phyloP scores from a whole-genome alignment of 106 monocot species.

The Allium cepa region DNA sequence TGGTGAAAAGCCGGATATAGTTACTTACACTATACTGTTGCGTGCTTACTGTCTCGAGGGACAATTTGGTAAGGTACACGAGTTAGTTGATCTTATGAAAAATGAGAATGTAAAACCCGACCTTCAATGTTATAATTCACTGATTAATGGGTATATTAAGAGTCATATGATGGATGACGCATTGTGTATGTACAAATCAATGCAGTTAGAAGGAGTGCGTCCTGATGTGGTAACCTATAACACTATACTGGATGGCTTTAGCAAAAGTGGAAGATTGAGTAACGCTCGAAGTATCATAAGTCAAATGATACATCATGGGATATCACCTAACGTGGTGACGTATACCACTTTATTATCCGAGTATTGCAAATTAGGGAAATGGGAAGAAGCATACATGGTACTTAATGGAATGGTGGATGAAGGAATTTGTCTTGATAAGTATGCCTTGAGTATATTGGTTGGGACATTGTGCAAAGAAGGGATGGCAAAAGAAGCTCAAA shows the following conservation, averaged over 20 bases:
- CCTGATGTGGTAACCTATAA: constrained; percentile 24
- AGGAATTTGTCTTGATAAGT: background rate
- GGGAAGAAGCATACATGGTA: background rate
- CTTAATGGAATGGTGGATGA: background rate
- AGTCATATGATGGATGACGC: constrained; percentile 13
- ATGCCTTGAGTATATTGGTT: constrained; percentile 14
- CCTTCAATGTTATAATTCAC: constrained; percentile 12
- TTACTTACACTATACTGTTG: constrained; percentile 16
- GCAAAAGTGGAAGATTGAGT: constrained; percentile 17
- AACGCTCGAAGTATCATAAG: constrained; percentile 14
- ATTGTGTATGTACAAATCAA: constrained; percentile 16
- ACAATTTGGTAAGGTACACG: constrained; percentile 7
- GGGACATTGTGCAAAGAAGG: constrained; percentile 13
- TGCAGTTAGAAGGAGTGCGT: constrained; percentile 10
- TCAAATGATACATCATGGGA: constrained; percentile 16
- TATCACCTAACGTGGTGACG: constrained; percentile 11
- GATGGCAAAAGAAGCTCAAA: constrained; percentile 12
- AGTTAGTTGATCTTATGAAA: constrained; percentile 5
- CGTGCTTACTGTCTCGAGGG: constrained; percentile 18
- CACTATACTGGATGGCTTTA: constrained; percentile 21
- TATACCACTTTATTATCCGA: background rate
- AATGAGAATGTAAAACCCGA: background rate
- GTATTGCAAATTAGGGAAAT: constrained; percentile 1
- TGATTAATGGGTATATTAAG: constrained; percentile 19
- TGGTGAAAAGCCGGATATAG: constrained; percentile 8